Percentiles rank a stretch among this genome's conserved stretches.
Conservation (phyloP, 306 rosid genomes). For the Dalbergia cochinchinensis region DNA sequence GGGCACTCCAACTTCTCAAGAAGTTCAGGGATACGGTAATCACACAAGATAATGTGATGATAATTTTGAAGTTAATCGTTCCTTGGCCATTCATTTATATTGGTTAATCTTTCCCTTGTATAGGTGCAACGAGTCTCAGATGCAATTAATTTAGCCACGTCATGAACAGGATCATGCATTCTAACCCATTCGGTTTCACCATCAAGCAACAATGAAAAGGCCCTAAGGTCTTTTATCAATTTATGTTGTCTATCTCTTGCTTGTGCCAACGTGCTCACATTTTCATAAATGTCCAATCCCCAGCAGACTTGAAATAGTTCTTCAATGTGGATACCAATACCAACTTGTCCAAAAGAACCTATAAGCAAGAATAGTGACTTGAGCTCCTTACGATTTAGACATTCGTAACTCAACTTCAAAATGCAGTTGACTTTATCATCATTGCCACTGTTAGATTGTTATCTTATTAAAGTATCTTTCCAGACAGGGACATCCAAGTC, state of each 20-base stretch:
- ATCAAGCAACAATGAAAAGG: conserved; percentile 20
- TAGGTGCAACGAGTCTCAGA: background rate
- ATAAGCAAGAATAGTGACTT: conserved; percentile 24
- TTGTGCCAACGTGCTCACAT: background rate
- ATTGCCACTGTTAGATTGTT: too few species aligned
- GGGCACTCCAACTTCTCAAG: conserved; percentile 24
- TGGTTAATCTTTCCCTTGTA: background rate
- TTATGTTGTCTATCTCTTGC: background rate
- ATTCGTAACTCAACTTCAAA: too few species aligned
- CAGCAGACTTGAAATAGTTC: conserved; percentile 4
- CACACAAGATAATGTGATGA: background rate
- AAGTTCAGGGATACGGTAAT: background rate
- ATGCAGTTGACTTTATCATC: too few species aligned
- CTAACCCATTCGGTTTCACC: background rate
- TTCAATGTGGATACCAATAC: background rate
- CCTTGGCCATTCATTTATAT: background rate
- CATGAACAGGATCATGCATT: conserved; percentile 8
- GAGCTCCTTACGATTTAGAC: background rate
- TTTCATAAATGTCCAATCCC: background rate
- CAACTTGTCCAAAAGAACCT: background rate
- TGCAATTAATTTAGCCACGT: conserved; percentile 1
- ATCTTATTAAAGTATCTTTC: background rate
- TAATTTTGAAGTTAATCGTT: background rate
- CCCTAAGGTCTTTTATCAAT: background rate
- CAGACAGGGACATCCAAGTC: background rate